Evolutionary conservation across 2,329 filamentous ascomycete species (phyloP).

Genomic region (Venturia asperata): DNA sequence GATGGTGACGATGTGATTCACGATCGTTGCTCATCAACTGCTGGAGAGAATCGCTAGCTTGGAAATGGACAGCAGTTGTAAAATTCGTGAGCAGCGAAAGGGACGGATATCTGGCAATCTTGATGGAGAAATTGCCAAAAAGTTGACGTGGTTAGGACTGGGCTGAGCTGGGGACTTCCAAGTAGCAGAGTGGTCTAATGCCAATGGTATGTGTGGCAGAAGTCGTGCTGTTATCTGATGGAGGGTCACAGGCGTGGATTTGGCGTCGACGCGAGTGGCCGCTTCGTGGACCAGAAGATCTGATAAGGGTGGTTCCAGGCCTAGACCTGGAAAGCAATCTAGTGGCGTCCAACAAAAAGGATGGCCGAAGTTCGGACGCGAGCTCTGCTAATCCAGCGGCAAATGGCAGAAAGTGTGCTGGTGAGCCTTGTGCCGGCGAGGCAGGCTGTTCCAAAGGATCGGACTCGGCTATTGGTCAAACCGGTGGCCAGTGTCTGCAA

Average conservation of each 20-base stretch:
- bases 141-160: too few relatives aligned
- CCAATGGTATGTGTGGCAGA: too few relatives aligned
- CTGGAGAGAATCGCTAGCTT: too few relatives aligned
- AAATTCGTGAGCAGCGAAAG: too few relatives aligned
- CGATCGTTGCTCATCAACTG: too few relatives aligned
- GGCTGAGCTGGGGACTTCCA: too few relatives aligned
- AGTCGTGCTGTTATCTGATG: background rate
- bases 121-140: too few relatives aligned
- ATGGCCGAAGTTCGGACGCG: background rate
- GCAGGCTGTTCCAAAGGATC: background rate
- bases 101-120: too few relatives aligned
- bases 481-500: background rate
- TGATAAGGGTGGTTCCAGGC: constrained; percentile 1
- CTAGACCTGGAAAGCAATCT: background rate
- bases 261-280: background rate
- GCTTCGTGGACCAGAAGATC: background rate
- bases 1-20: background rate
- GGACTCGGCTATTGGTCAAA: background rate
- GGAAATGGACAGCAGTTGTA: too few relatives aligned
- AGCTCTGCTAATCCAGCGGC: background rate
- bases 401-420: background rate
- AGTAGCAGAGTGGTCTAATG: too few relatives aligned
- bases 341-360: background rate
- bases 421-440: background rate
- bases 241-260: background rate